Conservation (phyloP, 257 asterid genomes). For the Verbena officinalis region DNA sequence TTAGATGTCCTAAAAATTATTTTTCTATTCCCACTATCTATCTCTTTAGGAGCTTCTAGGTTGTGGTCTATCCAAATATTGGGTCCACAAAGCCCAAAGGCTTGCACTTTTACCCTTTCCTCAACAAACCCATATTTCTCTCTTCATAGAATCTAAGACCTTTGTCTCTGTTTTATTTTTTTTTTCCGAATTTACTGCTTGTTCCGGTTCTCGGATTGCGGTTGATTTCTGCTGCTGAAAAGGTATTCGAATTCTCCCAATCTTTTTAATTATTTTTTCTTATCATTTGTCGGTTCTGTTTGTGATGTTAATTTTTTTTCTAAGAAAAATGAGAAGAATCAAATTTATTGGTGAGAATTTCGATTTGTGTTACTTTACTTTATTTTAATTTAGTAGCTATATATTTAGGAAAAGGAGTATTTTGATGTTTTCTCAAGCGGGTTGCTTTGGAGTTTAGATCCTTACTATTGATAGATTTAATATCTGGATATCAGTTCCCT, state of each 20-base stretch:
- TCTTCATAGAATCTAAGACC: constrained; percentile 20
- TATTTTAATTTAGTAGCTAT: not conserved
- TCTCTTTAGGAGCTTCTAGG: constrained; percentile 36
- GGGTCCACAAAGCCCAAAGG: constrained; percentile 69
- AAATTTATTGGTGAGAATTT: constrained; percentile 13
- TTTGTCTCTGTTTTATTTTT: too few species aligned
- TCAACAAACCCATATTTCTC: constrained; percentile 21
- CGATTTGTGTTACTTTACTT: not conserved
- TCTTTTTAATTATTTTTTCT: not conserved
- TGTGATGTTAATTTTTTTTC: constrained; percentile 1
- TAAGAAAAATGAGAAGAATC: not conserved
- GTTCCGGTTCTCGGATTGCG: not conserved
- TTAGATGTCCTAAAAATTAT: constrained; percentile 19
- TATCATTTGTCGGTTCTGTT: not conserved
- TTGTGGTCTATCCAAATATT: constrained; percentile 43
- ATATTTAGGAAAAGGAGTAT: not conserved
- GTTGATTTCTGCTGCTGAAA: constrained; percentile 27
- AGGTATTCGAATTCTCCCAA: constrained; percentile 20
- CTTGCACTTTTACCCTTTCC: constrained; percentile 46
- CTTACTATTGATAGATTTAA: not conserved
- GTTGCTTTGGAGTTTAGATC: not conserved
- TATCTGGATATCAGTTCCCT: constrained; percentile 15
- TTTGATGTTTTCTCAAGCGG: constrained; percentile 3
- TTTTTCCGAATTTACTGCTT: constrained; percentile 4
- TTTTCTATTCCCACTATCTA: constrained; percentile 29